Conservation (phyloP, 2,329 filamentous ascomycete species). For the Setomelanomma holmii region DNA sequence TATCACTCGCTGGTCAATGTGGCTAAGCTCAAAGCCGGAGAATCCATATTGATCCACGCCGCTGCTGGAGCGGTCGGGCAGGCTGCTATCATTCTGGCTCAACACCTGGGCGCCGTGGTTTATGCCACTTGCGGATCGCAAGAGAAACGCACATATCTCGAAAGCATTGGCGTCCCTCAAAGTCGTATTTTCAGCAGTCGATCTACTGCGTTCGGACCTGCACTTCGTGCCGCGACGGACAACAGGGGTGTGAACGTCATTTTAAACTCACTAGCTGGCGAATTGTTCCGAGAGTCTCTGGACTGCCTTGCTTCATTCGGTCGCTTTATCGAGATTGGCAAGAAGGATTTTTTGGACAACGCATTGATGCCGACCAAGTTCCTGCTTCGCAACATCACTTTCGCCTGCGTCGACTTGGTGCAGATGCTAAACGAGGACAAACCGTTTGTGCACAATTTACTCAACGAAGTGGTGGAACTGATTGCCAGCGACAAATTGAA, state of each 20-base stretch:
- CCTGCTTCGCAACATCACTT: conserved; percentile 11
- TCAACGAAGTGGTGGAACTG: conserved; percentile 3
- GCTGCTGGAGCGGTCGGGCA: conserved; percentile 20
- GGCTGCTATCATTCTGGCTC: conserved; percentile 10
- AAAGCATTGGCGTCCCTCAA: conserved; percentile 19
- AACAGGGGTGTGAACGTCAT: conserved; percentile 43
- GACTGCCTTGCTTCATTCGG: conserved; percentile 17
- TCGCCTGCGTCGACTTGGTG: conserved; percentile 12
- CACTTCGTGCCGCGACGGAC: conserved; percentile 17
- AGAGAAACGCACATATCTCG: conserved; percentile 18
- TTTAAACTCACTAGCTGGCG: conserved; percentile 39
- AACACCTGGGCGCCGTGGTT: conserved; percentile 12
- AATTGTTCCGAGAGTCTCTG: conserved; percentile 27
- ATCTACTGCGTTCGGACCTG: conserved; percentile 12
- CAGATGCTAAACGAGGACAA: conserved; percentile 4
- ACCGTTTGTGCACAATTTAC: not conserved
- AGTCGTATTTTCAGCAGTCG: conserved; percentile 38
- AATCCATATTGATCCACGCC: conserved; percentile 35
- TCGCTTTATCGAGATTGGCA: conserved; percentile 1
- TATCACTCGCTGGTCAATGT: too few relatives aligned
- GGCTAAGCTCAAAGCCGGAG: too few relatives aligned
- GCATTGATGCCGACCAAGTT: conserved; percentile 19
- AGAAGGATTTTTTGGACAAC: conserved; percentile 15
- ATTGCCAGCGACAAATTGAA: conserved; percentile 5
- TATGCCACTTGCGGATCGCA: conserved; percentile 24